phyloP scores from a whole-genome alignment of 352 stramenopile species.

The Globisporangium nunn region DNA sequence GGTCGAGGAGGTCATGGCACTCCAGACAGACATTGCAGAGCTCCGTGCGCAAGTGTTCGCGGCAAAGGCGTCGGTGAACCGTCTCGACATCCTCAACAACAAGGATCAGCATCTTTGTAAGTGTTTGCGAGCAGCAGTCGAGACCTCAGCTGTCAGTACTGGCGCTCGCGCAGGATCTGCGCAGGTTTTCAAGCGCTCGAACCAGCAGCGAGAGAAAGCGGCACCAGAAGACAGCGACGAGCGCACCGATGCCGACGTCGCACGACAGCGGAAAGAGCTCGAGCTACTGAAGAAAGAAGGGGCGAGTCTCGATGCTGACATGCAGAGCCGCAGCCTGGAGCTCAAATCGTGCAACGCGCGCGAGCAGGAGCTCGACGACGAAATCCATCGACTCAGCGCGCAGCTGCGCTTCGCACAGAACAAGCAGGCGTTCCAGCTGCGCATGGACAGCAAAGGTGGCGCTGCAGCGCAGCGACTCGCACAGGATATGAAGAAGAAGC shows the following conservation, averaged over 20 bases:
- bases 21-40: conserved; percentile 35
- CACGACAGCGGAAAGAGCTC: conserved; percentile 27
- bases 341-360: conserved; percentile 18
- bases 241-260: conserved; percentile 7
- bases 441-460: conserved; percentile 29
- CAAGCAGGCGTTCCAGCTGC: conserved; percentile 40
- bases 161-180: not conserved
- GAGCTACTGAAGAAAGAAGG: conserved; percentile 31
- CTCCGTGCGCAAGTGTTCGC: conserved; percentile 32
- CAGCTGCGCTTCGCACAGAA: conserved; percentile 38
- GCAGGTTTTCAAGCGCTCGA: conserved; percentile 6
- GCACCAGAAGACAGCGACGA: conserved; percentile 9
- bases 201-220: not conserved
- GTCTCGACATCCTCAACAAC: conserved; percentile 46
- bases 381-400: conserved; percentile 22
- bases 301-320: conserved; percentile 24
- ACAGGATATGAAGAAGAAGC: conserved; percentile 35
- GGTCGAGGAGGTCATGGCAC: conserved; percentile 39
- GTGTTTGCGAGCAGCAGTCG: conserved; percentile 22
- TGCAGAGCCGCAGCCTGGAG: conserved; percentile 14
- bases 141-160: not conserved
- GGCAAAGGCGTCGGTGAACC: conserved; percentile 27
- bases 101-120: conserved; percentile 52
- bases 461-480: conserved; percentile 7
- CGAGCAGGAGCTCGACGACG: conserved; percentile 22